These are phyloP conservation scores for Ganoderma resinaceum DNA, from an alignment of 1,284 basidiomycete species.

Conservation along the genomic window DNA sequence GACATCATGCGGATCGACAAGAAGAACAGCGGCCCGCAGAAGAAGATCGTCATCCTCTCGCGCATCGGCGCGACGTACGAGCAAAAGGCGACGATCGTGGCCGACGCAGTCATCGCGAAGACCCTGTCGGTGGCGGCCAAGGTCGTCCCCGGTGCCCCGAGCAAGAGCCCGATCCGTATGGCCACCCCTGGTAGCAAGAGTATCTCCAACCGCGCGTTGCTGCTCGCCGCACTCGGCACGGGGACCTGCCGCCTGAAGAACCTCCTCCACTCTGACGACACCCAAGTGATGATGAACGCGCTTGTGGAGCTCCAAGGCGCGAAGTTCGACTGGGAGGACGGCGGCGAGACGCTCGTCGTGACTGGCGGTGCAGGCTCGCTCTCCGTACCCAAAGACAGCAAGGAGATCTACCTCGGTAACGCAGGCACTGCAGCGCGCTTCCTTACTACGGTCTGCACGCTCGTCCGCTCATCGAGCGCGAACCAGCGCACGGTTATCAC, in stretches of 20 bases:
- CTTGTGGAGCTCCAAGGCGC: constrained; percentile 92
- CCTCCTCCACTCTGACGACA: constrained; percentile 96
- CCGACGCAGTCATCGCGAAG: constrained; percentile 82
- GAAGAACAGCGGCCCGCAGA: constrained; percentile 92
- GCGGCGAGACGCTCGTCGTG: constrained; percentile 93
- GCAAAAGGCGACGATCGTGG: constrained; percentile 88
- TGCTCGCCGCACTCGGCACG: constrained; percentile 90
- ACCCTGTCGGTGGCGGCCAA: constrained; percentile 81
- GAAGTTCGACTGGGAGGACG: constrained; percentile 91
- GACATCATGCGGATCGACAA: constrained; percentile 98
- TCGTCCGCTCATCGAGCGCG: constrained; percentile 64
- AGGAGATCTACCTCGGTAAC: constrained; percentile 96
- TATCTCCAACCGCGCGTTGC: constrained; percentile 94
- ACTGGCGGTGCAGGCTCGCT: constrained; percentile 86
- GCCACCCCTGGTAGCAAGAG: constrained; percentile 96
- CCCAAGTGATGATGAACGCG: constrained; percentile 98
- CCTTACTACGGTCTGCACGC: constrained; percentile 94
- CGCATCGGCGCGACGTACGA: constrained; percentile 94
- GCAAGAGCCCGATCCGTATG: constrained; percentile 80
- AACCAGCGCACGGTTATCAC: constrained; percentile 81
- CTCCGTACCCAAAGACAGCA: constrained; percentile 78
- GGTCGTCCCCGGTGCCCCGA: constrained; percentile 74
- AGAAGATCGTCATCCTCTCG: constrained; percentile 94
- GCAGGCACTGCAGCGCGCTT: constrained; percentile 98
- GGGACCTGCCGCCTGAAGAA: constrained; percentile 93